Conservation (phyloP, 2,329 filamentous ascomycete genomes). For the Fusarium foetens region DNA sequence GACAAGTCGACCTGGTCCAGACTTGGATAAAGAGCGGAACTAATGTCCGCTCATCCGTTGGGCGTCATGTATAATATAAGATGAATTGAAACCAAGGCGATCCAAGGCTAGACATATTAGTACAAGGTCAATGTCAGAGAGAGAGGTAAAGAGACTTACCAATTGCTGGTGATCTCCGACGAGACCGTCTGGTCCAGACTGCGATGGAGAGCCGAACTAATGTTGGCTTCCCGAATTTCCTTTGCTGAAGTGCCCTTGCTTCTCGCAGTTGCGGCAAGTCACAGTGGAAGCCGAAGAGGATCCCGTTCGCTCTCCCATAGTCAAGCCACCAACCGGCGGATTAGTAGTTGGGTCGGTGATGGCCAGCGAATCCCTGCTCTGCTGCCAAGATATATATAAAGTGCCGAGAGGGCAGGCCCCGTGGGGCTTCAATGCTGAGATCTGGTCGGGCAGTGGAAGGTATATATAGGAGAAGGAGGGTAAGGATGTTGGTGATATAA, state of each 20-base stretch:
- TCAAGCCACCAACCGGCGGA: too few species aligned
- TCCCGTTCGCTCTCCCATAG: too few species aligned
- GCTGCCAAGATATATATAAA: too few species aligned
- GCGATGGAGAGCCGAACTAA: conserved; percentile 61
- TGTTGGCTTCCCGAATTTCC: conserved; percentile 73
- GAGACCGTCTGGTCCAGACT: conserved; percentile 65
- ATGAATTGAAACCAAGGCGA: too few species aligned
- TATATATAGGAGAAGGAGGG: not conserved
- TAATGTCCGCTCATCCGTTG: not conserved
- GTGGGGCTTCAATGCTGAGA: conserved; percentile 72
- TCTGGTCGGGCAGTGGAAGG: conserved; percentile 69
- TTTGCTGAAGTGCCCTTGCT: conserved; percentile 67
- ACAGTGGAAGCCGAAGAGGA: conserved; percentile 46
- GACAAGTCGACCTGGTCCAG: not conserved
- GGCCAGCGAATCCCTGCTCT: too few species aligned
- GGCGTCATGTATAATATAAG: too few species aligned
- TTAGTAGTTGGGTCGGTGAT: too few species aligned
- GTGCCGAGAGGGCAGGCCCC: too few species aligned
- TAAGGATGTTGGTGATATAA: not conserved
- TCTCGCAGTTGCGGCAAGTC: conserved; percentile 70
- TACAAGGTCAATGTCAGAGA: not conserved
- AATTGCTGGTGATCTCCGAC: conserved; percentile 86
- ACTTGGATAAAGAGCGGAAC: not conserved
- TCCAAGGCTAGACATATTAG: too few species aligned
- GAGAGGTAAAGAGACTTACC: conserved; percentile 46